These are phyloP conservation scores for Acanthamoeba sp. DNA, from an alignment of 208 protist genomes.

Conservation along the genomic window DNA sequence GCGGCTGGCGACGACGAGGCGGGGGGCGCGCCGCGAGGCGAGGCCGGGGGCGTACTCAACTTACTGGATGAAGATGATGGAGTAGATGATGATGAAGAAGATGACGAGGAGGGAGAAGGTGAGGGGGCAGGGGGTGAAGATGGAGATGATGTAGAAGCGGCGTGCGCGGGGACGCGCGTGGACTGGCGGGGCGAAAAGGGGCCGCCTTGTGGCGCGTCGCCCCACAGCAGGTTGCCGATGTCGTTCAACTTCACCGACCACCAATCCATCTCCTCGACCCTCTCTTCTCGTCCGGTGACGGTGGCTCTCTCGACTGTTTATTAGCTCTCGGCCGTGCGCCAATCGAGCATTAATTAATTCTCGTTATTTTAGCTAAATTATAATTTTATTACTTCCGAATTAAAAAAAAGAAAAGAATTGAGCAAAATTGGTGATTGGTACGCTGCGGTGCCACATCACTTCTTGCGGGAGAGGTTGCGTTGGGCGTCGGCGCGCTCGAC, in stretches of 20 bases:
- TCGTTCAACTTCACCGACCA: conserved; percentile 50
- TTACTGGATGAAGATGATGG: neutral
- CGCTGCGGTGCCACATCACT: conserved; percentile 65
- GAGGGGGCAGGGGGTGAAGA: neutral
- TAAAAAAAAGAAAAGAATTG: too few relatives aligned
- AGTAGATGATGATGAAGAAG: neutral
- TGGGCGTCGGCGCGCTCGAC: conserved; percentile 93
- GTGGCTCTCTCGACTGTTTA: too few relatives aligned
- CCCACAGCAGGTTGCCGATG: conserved; percentile 40
- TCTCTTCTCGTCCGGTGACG: too few relatives aligned
- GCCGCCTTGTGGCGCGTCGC: neutral
- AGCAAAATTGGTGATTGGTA: neutral
- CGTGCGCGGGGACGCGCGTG: neutral
- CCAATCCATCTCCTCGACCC: neutral
- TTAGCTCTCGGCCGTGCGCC: neutral
- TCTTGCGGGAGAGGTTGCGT: conserved; percentile 88
- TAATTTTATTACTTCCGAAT: neutral
- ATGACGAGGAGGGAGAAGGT: neutral
- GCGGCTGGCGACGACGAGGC: neutral
- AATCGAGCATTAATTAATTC: neutral
- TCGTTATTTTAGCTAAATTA: too few relatives aligned
- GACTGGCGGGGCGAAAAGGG: neutral
- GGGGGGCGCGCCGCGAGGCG: neutral
- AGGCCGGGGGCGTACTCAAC: neutral
- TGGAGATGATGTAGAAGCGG: conserved; percentile 5